Conservation (phyloP, 352 stramenopile species). For the Salisapilia sapeloensis region DNA sequence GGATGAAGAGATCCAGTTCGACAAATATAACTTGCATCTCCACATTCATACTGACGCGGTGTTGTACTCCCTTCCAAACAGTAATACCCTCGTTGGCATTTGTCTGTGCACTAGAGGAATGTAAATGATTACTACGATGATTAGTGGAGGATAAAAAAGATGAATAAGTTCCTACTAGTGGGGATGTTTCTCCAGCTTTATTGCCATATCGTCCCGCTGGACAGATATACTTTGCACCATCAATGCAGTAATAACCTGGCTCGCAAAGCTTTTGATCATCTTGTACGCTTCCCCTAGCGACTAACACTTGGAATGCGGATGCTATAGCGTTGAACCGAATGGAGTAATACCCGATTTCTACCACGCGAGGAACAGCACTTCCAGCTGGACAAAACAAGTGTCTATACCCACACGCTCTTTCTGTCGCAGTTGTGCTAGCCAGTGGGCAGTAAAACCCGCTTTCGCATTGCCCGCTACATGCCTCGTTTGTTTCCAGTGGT, state of each 20-base stretch:
- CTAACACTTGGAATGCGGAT: background rate
- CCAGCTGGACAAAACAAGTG: constrained; percentile 44
- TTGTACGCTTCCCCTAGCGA: constrained; percentile 11
- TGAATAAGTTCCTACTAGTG: constrained; percentile 2
- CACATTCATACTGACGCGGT: constrained; percentile 21
- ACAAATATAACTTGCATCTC: constrained; percentile 23
- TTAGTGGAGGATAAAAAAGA: too few relatives aligned
- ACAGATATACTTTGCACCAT: constrained; percentile 29
- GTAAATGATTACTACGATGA: too few relatives aligned
- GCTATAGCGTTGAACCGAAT: constrained; percentile 5
- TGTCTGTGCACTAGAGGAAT: constrained; percentile 25
- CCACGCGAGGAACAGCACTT: constrained; percentile 26
- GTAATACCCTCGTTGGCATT: constrained; percentile 48
- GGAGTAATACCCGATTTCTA: constrained; percentile 48
- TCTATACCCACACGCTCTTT: constrained; percentile 10
- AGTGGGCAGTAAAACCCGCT: constrained; percentile 45
- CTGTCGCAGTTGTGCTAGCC: constrained; percentile 24
- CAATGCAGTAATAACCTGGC: constrained; percentile 40
- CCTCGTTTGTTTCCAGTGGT: constrained; percentile 10
- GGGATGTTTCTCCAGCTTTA: constrained; percentile 20
- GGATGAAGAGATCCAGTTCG: constrained; percentile 22
- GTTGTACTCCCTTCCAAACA: constrained; percentile 32
- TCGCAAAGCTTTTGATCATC: constrained; percentile 44
- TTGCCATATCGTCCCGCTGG: constrained; percentile 40
- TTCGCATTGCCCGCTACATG: constrained; percentile 23